A percentile compares a stretch with the other conserved stretches of the same genome.
phyloP scores from a whole-genome alignment of 306 rosid species.

The Comarum palustre region DNA sequence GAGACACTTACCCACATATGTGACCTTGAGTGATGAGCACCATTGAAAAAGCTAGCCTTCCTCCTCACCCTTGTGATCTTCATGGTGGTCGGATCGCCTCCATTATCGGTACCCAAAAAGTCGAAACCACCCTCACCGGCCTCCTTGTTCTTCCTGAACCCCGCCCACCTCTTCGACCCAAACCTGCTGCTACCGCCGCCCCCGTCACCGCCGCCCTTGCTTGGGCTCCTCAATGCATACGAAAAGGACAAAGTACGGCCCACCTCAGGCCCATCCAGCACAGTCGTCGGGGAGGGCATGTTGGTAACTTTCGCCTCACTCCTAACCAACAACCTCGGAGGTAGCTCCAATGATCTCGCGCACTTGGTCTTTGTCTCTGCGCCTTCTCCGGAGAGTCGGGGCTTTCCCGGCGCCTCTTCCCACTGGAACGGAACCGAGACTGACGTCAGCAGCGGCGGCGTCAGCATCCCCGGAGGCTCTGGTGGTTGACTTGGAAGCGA shows the following conservation, averaged over 20 bases:
- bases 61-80: conserved; percentile 40
- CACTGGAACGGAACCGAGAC: conserved; percentile 79
- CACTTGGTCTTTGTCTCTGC: conserved; percentile 27
- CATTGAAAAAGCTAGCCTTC: conserved; percentile 31
- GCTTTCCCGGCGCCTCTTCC: conserved; percentile 98
- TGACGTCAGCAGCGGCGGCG: conserved; percentile 44
- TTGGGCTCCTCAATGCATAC: conserved; percentile 44
- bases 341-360: conserved; percentile 59
- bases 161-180: conserved; percentile 65
- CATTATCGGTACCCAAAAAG: conserved; percentile 22
- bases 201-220: neutral
- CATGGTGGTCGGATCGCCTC: conserved; percentile 22
- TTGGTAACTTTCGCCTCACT: conserved; percentile 35
- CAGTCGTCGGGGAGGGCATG: conserved; percentile 62
- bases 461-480: conserved; percentile 31
- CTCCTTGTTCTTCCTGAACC: conserved; percentile 53
- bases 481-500: conserved; percentile 38
- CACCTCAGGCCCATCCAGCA: conserved; percentile 62
- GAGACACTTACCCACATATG: conserved; percentile 54
- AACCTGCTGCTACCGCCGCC: conserved; percentile 16
- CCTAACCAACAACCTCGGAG: conserved; percentile 61
- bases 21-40: conserved; percentile 37
- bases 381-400: conserved; percentile 32
- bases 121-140: conserved; percentile 43
- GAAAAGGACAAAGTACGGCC: conserved; percentile 62